These are phyloP conservation scores for fission yeast (Schizosaccharomyces pombe) DNA, from an alignment of 805 yeast genomes.

Conservation along the genomic window DNA sequence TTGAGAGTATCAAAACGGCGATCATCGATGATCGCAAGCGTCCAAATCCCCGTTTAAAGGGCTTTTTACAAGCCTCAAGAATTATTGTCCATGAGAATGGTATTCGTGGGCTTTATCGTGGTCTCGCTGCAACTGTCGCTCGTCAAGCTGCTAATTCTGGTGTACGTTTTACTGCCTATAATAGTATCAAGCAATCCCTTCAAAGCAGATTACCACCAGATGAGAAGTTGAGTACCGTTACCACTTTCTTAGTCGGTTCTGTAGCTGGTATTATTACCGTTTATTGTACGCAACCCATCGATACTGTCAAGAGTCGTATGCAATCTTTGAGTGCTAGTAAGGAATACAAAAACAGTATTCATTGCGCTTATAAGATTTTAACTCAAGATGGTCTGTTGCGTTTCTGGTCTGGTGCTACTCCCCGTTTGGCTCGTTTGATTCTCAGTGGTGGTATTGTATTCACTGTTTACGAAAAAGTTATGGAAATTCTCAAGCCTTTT, in stretches of 20 bases:
- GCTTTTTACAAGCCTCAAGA: constrained; percentile 37
- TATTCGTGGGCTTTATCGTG: constrained; percentile 61
- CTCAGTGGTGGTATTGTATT: constrained; percentile 93
- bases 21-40: constrained; percentile 77
- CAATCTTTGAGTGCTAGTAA: constrained; percentile 65
- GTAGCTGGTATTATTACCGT: constrained; percentile 77
- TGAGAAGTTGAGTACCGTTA: constrained; percentile 49
- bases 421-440: constrained; percentile 74
- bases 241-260: constrained; percentile 77
- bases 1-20: constrained; percentile 89
- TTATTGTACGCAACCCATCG: constrained; percentile 76
- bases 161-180: constrained; percentile 81
- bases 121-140: constrained; percentile 74
- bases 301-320: constrained; percentile 91
- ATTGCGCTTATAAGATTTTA: constrained; percentile 63
- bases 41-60: constrained; percentile 47
- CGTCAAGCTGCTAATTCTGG: constrained; percentile 93
- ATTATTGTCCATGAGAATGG: constrained; percentile 57
- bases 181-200: constrained; percentile 37
- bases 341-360: constrained; percentile 46
- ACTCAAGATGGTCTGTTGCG: constrained; percentile 73
- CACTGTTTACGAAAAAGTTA: constrained; percentile 81
- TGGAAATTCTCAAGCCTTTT: constrained; percentile 16
- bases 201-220: constrained; percentile 24
- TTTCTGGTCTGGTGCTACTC: constrained; percentile 97